A percentile compares a stretch with the other conserved stretches of the same genome.
Evolutionary conservation across 192 early-diverging fungal species (phyloP).

Genomic region (Umbelopsis isabellina): DNA sequence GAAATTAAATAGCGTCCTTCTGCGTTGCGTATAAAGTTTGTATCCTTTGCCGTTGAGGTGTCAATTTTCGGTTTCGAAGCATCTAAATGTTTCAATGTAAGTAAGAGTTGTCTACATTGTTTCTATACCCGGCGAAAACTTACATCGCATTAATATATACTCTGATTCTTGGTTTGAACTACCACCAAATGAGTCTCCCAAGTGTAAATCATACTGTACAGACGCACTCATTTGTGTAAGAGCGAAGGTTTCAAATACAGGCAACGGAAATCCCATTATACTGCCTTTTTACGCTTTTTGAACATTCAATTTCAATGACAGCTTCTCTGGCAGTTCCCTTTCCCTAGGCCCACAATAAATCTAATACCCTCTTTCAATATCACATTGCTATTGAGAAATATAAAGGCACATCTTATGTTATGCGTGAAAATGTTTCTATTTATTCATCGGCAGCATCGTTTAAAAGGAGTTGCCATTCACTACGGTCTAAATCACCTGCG

Average conservation of each 20-base stretch:
- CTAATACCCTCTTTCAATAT: no score
- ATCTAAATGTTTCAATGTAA: not conserved
- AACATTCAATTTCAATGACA: constrained; percentile 6
- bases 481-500: not conserved
- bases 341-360: not conserved
- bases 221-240: constrained; percentile 11
- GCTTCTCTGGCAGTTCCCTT: not conserved
- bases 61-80: not conserved
- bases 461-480: constrained; percentile 7
- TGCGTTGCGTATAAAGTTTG: constrained; percentile 1
- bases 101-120: not conserved
- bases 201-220: constrained; percentile 17
- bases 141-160: constrained; percentile 14
- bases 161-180: not conserved
- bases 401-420: no score
- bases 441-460: not conserved
- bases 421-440: not conserved
- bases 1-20: constrained; percentile 1
- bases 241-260: not conserved
- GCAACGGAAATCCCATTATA: no score
- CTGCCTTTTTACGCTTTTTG: not conserved
- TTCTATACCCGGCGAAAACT: not conserved
- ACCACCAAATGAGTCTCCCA: not conserved
- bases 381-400: not conserved
- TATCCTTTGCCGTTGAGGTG: not conserved